Conservation (phyloP, 1,139 yeast species). For the Geotrichum candidum region DNA sequence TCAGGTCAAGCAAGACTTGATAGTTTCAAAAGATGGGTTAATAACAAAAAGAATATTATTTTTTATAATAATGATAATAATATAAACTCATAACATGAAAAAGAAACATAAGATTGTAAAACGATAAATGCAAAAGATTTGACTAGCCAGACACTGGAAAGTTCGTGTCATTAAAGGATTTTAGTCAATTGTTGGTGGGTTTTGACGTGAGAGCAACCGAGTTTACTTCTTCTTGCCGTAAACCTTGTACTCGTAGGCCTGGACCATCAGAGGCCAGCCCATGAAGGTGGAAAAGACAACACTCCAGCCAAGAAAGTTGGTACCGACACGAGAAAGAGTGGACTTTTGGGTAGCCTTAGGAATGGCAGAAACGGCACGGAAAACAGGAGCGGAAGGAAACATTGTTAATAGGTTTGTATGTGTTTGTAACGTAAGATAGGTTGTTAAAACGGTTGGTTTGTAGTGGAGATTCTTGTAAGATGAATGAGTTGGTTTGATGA, state of each 20-base stretch:
- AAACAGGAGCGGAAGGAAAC: conserved; percentile 13
- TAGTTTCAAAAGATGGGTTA: too few relatives aligned
- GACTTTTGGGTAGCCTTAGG: conserved; percentile 2
- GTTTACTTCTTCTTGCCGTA: not conserved
- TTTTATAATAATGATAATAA: too few relatives aligned
- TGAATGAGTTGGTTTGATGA: not conserved
- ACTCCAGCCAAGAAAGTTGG: conserved; percentile 13
- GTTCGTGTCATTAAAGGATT: too few relatives aligned
- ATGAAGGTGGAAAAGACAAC: conserved; percentile 3
- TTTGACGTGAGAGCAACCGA: not conserved
- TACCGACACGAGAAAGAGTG: conserved; percentile 6
- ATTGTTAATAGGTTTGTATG: not conserved
- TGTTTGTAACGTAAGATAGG: not conserved
- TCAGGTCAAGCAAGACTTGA: too few relatives aligned
- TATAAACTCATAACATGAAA: too few relatives aligned
- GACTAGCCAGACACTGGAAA: too few relatives aligned
- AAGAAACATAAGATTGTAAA: too few relatives aligned
- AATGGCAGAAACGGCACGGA: conserved; percentile 2
- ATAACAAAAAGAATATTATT: too few relatives aligned
- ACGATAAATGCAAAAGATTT: too few relatives aligned
- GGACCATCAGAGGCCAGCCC: conserved; percentile 14
- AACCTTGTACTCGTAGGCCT: conserved; percentile 2
- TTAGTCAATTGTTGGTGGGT: too few relatives aligned
- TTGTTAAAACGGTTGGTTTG: not conserved
- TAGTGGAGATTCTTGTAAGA: not conserved